These are phyloP conservation scores for Cavenderia fasciculata DNA, from an alignment of 78 protist species.

Conservation along the genomic window DNA sequence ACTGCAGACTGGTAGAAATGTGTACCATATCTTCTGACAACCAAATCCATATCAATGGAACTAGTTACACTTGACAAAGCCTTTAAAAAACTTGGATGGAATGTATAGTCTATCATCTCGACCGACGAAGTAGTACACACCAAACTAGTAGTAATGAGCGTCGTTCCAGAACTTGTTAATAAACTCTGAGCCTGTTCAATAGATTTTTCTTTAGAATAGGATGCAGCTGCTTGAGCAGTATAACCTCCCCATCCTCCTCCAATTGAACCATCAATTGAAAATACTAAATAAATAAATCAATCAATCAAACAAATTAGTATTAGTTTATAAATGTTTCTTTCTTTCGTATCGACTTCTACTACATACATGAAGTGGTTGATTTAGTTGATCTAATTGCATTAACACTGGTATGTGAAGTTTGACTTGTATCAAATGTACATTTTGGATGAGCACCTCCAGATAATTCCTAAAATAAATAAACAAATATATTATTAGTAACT, in stretches of 20 bases:
- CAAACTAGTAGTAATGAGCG: neutral
- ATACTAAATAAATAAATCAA: too few relatives aligned
- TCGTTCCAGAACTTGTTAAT: neutral
- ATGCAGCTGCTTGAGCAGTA: neutral
- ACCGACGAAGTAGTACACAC: neutral
- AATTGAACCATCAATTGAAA: too few relatives aligned
- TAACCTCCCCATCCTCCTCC: too few relatives aligned
- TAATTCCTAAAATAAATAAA: too few relatives aligned
- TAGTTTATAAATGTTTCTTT: too few relatives aligned
- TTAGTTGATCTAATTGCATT: neutral
- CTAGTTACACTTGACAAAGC: neutral
- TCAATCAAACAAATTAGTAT: too few relatives aligned
- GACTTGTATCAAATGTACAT: neutral
- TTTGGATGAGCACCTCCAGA: neutral
- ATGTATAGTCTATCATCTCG: neutral
- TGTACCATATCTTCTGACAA: constrained; percentile 11
- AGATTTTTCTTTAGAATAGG: neutral
- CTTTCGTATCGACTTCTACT: too few relatives aligned
- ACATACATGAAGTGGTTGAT: too few relatives aligned
- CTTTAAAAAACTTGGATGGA: neutral
- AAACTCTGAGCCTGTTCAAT: neutral
- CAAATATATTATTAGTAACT: too few relatives aligned
- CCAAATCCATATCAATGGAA: neutral
- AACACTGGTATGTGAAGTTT: neutral
- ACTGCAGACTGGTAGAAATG: neutral